A percentile compares a stretch with the other conserved stretches of the same genome.
Evolutionary conservation across 2,329 filamentous ascomycete genomes (phyloP).

Genomic region (Aspergillus sp.): DNA sequence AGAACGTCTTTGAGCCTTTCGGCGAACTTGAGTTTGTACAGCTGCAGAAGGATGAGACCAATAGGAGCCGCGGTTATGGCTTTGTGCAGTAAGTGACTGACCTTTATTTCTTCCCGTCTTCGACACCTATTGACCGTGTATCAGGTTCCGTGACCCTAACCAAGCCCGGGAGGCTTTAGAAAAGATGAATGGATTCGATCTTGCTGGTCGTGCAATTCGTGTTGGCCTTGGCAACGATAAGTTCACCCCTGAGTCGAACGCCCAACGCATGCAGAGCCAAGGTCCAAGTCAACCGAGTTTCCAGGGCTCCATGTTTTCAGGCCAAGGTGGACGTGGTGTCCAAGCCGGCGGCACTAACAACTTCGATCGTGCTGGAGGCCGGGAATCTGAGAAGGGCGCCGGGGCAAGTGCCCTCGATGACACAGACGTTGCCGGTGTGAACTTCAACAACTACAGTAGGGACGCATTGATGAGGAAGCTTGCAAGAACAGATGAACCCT

Average conservation of each 20-base stretch:
- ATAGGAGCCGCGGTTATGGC: slow-evolving; percentile 89
- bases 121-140: background rate
- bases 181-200: slow-evolving; percentile 99
- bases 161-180: slow-evolving; percentile 93
- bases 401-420: slow-evolving; percentile 95
- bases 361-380: slow-evolving; percentile 86
- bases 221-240: slow-evolving; percentile 99
- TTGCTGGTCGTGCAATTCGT: slow-evolving; percentile 93
- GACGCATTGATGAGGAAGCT: slow-evolving; percentile 98
- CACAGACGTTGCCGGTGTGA: slow-evolving; percentile 95
- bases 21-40: slow-evolving; percentile 97
- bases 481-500: slow-evolving; percentile 85
- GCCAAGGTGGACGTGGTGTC: slow-evolving; percentile 80
- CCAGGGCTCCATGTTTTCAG: slow-evolving; percentile 89
- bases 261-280: slow-evolving; percentile 86
- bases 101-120: background rate
- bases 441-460: slow-evolving; percentile 99
- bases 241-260: slow-evolving; percentile 96
- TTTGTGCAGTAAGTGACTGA: slow-evolving; percentile 84
- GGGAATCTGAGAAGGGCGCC: slow-evolving; percentile 82
- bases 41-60: slow-evolving; percentile 91
- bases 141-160: slow-evolving; percentile 81
- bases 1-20: slow-evolving; percentile 96
- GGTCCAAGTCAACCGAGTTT: slow-evolving; percentile 64
- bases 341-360: slow-evolving; percentile 71